Base-by-base conservation (phyloP, 2,329 filamentous ascomycete genomes). In the Elsinoe fawcettii region DNA sequence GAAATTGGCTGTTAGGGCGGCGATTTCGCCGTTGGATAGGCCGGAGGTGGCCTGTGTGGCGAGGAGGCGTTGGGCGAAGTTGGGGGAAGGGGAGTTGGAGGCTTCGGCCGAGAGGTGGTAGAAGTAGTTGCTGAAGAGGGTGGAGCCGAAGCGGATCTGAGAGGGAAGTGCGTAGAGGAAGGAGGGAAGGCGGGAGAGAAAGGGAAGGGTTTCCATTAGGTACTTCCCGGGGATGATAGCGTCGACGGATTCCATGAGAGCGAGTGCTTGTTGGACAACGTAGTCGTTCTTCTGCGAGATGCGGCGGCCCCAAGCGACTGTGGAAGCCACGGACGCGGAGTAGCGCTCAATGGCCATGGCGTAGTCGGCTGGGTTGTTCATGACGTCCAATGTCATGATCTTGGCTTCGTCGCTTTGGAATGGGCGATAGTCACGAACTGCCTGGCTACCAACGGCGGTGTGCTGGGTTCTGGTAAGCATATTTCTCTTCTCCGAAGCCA, bases 321-420 rank as follows among this genome's bases (percentile, higher is more conserved):
- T 61, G 2, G 60, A 61, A 16, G 57, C 59, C 6, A 58, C 51
- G 6, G 56, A 60, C 20, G 56, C 43, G 4, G 61, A 61, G 41
- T 64, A 63, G n/a, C 61, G 59, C 41, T 64, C 61, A 25, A 63
- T 62, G 9, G 61, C 39, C 14, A 59, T 46, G 2, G 56, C 59
- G 41, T 57, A 61, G 46, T 59, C 55, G 3, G 49, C 39, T 1
- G 63, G 60, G 3, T 56, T 32, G 1, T 37, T 12, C 6, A 64
- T 51, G 14, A 64, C 36, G 22, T 64, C 60, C n/a, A 44, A 36
- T 2, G 55, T 58, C 20, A 64, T 44, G 5, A 64, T 56, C 18
- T 59, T 60, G 8, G 58, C 58, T 34, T 64, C 63, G 43, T 61
- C 51, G 43, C 49, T 51, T 44, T 63, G 63, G 39, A 61, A 59